These are phyloP conservation scores for Venturia asperata DNA, from an alignment of 2,329 filamentous ascomycete species.

Conservation along the genomic window DNA sequence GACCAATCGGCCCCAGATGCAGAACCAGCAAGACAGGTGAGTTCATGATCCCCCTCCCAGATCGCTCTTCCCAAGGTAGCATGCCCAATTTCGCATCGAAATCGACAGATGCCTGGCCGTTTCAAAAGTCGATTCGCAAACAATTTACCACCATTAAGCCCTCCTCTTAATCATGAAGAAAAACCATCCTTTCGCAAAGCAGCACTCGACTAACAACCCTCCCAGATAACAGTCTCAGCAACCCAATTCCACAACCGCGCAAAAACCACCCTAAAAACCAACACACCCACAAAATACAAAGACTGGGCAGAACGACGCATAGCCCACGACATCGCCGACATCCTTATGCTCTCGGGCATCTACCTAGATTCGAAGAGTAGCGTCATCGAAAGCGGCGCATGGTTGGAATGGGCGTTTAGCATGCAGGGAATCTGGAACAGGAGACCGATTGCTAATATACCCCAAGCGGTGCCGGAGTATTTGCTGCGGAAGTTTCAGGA, in stretches of 20 bases:
- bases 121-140: too few species aligned
- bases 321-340: conserved; percentile 3
- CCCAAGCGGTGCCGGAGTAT: background rate
- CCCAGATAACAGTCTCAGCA: background rate
- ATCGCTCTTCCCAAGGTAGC: background rate
- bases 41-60: background rate
- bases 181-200: too few species aligned
- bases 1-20: background rate
- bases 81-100: background rate
- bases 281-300: background rate
- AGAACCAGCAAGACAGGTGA: background rate
- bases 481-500: background rate
- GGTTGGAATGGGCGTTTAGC: background rate
- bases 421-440: background rate
- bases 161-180: too few species aligned
- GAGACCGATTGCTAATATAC: background rate
- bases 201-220: background rate
- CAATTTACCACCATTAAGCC: too few species aligned
- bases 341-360: background rate
- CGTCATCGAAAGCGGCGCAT: background rate
- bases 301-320: background rate
- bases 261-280: background rate
- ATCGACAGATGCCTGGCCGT: background rate
- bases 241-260: background rate
- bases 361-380: background rate